Evolutionary conservation across 305 asterid genomes (phyloP).

Genomic region (Vinca major): DNA sequence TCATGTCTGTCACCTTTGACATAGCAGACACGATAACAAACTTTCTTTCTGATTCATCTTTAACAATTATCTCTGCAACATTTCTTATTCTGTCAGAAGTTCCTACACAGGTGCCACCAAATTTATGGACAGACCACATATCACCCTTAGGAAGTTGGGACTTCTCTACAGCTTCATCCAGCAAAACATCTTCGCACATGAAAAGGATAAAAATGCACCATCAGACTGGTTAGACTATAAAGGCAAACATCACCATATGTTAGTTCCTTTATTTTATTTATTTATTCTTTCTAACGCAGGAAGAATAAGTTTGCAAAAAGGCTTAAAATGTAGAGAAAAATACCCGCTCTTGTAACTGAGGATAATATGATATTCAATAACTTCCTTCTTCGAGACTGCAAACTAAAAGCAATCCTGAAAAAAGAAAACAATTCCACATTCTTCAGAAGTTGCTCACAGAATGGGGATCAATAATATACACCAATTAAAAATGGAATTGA

Average conservation of each 20-base stretch:
- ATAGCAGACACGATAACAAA: slow-evolving; percentile 90
- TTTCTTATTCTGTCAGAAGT: slow-evolving; percentile 71
- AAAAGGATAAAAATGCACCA: slow-evolving; percentile 5
- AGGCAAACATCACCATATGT: neutral
- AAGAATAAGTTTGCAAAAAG: neutral
- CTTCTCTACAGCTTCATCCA: slow-evolving; percentile 47
- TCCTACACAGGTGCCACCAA: slow-evolving; percentile 97
- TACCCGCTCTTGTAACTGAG: slow-evolving; percentile 59
- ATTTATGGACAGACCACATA: slow-evolving; percentile 89
- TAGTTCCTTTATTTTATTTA: neutral
- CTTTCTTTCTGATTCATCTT: slow-evolving; percentile 67
- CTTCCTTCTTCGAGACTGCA: slow-evolving; percentile 32
- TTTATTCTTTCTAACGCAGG: neutral
- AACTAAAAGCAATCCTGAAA: slow-evolving; percentile 37
- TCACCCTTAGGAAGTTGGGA: slow-evolving; percentile 65
- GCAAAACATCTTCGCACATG: slow-evolving; percentile 25
- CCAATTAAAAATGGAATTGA: neutral
- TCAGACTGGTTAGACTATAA: slow-evolving; percentile 5
- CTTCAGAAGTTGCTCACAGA: neutral
- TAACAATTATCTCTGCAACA: slow-evolving; percentile 67
- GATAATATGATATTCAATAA: slow-evolving; percentile 31
- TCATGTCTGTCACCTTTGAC: slow-evolving; percentile 98
- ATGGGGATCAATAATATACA: neutral
- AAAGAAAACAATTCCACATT: neutral
- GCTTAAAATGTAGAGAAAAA: slow-evolving; percentile 1